Evolutionary conservation across 805 yeast genomes (phyloP), one percentile per base, ranked within the genome.

Genomic region (Metschnikowia dekortorum): DNA sequence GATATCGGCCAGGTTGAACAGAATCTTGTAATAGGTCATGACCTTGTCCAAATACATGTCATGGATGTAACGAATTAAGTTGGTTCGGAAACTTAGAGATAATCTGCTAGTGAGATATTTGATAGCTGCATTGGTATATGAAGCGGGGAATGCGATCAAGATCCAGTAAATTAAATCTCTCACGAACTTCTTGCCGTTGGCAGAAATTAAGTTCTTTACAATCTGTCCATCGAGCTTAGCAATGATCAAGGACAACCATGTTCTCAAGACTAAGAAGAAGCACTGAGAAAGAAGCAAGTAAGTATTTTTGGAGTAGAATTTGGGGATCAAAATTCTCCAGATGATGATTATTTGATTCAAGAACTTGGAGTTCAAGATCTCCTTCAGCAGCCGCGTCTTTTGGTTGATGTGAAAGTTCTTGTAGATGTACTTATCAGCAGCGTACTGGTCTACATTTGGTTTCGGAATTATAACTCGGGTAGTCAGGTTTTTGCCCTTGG

Each of bases 201-300:
- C 89, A 14, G 89, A 84, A 57, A 91, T 89, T 62, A 91, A 80
- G 66, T 90, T 92, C 64, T 87, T 85, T 41, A 90, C 96, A 46
- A 91, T 86, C 65, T 87, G 92, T 60, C 97, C 97, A 66, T 91
- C 98, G 46, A 91, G 74, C 63, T 85, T 85, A 4, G 98, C 95
- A 32, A 91, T 89, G 51, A 90, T 70, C 49, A 91, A 74, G 30
- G 94, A 85, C 52, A 91, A 75, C 86, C 91, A 91, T 0, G 98
- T 91, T 67, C 98, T 76, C 55, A 89, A 75, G 22, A 89, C 73
- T 38, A 91, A 74, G 58, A 89, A 87, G 53, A 81, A 73, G 50
- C 91, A 81, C 61, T 91, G 96, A 7, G 88, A 73, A 2, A 80
- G 65, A 39, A 91, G 69, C 43, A 88, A 69, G 16, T 81, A 75